Base-by-base conservation (phyloP, 2,329 filamentous ascomycete genomes). In the Cordyceps tenuipes region DNA sequence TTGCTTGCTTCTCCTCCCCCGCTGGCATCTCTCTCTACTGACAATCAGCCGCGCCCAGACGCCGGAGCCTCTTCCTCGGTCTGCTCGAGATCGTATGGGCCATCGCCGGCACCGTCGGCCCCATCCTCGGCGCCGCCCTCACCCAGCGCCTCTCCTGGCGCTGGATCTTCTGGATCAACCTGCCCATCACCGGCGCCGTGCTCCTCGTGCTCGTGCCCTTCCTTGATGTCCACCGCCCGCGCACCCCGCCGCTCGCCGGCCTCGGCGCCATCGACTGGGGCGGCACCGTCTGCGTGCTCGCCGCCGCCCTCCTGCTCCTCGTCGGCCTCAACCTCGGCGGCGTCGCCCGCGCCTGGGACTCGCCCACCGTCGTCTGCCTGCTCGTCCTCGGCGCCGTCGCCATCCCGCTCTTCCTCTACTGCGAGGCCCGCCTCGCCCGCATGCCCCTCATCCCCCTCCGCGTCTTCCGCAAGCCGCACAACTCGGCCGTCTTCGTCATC, bases 311-410 rank as follows among this genome's bases (percentile, higher is more conserved):
- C 51, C 89, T 90, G 84, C 72, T 90, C 19, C 77, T 90, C 1
- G 78, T 90, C 15, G 87, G 85, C 2, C 78, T 91, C 23, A 83
- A 89, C 64, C 84, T 87, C 57, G 88, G 88, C 13, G 88, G 87
- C 19, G 79, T 83, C 23, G 76, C 77, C 2, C 75, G 80, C 59
- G 83, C 85, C 0, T 89, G 86, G 86, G 70, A 72, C 61, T 87
- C 84, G 0, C 74, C 83, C 0, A 79, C 77, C 1, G 83, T 89
- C 15, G 72, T 89, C 52, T 85, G 83, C 67, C 76, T 88, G 36
- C 72, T 89, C 60, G 73, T 87, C 53, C 84, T 87, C 66, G 84
- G 84, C 43, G 64, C 76, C 44, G 64, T 81, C 12, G 75, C 79
- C 1, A 73, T 81, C 4, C 69, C 62, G 12, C 47, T 81, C 17